Evolutionary conservation across 768 basidiomycete species (phyloP), one percentile per base, ranked within the genome.

Genomic region (Mycena galopus): DNA sequence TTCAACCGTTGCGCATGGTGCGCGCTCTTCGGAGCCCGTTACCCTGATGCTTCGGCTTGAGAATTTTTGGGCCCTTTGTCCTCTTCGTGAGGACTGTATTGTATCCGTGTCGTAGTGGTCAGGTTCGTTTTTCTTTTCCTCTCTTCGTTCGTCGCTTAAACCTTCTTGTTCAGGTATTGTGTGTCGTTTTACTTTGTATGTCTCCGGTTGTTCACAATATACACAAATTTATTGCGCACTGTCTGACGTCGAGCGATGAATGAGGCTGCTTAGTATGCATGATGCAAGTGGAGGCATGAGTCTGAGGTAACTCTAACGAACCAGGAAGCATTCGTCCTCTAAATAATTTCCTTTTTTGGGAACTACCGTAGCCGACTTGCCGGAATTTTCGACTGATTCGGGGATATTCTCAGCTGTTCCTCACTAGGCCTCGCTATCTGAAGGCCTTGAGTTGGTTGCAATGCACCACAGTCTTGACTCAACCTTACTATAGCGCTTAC

Each of bases 31-130:
- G 29, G 69, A 23, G 47, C 16, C 21, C 14, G 9, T 59, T 3
- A 9, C 57, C 58, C 33, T 60, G 68, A 56, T 23, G 42, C 33
- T 53, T 71, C 57, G 23, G 47, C 11, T 59, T 50, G 37, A 51
- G 55, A 65, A 65, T 71, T 71, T 71, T 71, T 71, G 64, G 64
- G 50, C 63, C 39, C 17, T 37, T 55, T 55, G 56, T 64, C 44
- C 69, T 65, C 69, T 32, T 70, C 69, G 62, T 14, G 69, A 51
- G 69, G 62, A 59, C 42, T 14, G 8, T 65, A 1, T 1, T 57
- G 17, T 53, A 14, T 32, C 6, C 7, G 32, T 35, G 5, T 51
- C 16, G 12, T 29, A 16, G 11, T 25, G 3, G 4, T 30, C 4
- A 50, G 69, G 69, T 70, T 58, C 5, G 69, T 65, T 29, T n/a